Percentiles rank a stretch among this genome's conserved stretches.
Conservation (phyloP, 2,329 filamentous ascomycete genomes). For the Microsporum ferrugineum region DNA sequence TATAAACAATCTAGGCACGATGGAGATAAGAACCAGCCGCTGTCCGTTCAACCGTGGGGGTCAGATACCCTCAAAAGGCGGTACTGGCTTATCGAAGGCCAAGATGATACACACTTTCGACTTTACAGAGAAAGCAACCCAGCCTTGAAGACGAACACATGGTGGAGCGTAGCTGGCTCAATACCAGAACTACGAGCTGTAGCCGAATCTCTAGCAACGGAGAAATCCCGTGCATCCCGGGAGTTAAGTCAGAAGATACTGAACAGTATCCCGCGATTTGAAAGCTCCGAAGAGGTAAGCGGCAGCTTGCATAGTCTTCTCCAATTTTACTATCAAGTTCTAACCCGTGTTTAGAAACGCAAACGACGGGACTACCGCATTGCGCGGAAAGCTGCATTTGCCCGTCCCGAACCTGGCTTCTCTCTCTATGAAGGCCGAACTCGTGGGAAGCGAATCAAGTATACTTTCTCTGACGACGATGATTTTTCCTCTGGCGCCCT, state of each 20-base stretch:
- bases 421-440: slow-evolving; percentile 94
- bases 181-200: slow-evolving; percentile 75
- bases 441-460: slow-evolving; percentile 88
- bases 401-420: slow-evolving; percentile 75
- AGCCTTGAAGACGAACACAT: slow-evolving; percentile 61
- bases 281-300: slow-evolving; percentile 77
- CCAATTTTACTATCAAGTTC: neutral
- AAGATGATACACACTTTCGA: slow-evolving; percentile 86
- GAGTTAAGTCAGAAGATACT: slow-evolving; percentile 66
- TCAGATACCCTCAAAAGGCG: slow-evolving; percentile 79
- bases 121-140: slow-evolving; percentile 87
- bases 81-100: slow-evolving; percentile 87
- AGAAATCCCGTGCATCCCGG: slow-evolving; percentile 71
- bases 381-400: slow-evolving; percentile 74
- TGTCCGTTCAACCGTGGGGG: slow-evolving; percentile 86
- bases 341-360: slow-evolving; percentile 54
- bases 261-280: slow-evolving; percentile 75
- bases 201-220: slow-evolving; percentile 64
- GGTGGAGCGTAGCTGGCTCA: slow-evolving; percentile 83
- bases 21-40: slow-evolving; percentile 66
- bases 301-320: neutral
- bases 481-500: slow-evolving; percentile 52
- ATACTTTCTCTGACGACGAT: slow-evolving; percentile 88
- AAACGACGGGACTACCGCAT: slow-evolving; percentile 84
- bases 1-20: slow-evolving; percentile 81